Percentiles rank a stretch among this genome's conserved stretches.
These are phyloP conservation scores for Geum urbanum DNA, from an alignment of 306 rosid genomes.

Conservation along the genomic window DNA sequence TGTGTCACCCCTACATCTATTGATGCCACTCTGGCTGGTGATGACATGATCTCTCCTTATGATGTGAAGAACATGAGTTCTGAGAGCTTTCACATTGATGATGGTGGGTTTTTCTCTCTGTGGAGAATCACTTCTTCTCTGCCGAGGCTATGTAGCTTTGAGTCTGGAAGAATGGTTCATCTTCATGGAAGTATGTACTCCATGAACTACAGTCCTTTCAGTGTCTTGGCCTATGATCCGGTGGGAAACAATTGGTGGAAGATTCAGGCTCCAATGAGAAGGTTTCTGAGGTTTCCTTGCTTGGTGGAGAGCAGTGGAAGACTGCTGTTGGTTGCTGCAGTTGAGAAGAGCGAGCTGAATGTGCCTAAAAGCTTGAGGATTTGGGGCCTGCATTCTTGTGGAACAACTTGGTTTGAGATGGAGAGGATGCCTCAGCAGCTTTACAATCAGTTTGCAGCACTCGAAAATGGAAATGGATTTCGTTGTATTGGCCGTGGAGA, in stretches of 20 bases:
- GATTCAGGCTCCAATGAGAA: conserved; percentile 89
- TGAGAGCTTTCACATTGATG: conserved; percentile 80
- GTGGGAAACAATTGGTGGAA: conserved; percentile 62
- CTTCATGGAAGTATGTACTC: conserved; percentile 65
- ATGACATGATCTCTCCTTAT: conserved; percentile 87
- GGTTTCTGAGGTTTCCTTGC: conserved; percentile 67
- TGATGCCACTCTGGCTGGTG: conserved; percentile 73
- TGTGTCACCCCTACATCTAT: conserved; percentile 57
- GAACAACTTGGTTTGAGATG: conserved; percentile 79
- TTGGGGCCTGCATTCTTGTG: conserved; percentile 75
- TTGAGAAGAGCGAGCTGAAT: conserved; percentile 84
- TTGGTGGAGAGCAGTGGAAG: conserved; percentile 66
- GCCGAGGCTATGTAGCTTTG: conserved; percentile 80
- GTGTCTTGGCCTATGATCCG: conserved; percentile 58
- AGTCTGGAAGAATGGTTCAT: conserved; percentile 67
- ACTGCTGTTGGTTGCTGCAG: conserved; percentile 65
- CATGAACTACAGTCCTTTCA: conserved; percentile 89
- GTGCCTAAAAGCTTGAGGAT: conserved; percentile 81
- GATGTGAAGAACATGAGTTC: conserved; percentile 85
- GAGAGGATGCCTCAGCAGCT: conserved; percentile 94
- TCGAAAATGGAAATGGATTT: conserved; percentile 69
- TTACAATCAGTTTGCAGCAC: conserved; percentile 52
- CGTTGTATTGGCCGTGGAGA: conserved; percentile 79
- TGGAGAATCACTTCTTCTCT: conserved; percentile 75
- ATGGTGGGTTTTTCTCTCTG: conserved; percentile 69